These are phyloP conservation scores for Neofusicoccum ribis DNA, from an alignment of 2,329 filamentous ascomycete species.

Conservation along the genomic window DNA sequence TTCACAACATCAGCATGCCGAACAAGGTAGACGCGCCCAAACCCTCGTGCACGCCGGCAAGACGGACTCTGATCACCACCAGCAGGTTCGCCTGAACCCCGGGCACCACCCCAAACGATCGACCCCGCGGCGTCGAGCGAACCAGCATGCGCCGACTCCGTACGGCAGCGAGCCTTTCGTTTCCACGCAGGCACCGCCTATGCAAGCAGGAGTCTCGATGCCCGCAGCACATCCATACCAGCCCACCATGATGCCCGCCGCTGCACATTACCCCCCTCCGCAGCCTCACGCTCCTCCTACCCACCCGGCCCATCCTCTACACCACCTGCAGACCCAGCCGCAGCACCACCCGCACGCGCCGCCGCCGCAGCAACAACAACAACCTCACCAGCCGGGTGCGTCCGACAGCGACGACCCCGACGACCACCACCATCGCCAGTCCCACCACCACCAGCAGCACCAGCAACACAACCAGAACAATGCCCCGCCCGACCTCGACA, in stretches of 20 bases:
- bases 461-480: slow-evolving; percentile 17
- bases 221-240: slow-evolving; percentile 18
- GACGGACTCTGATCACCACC: slow-evolving; percentile 12
- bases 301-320: slow-evolving; percentile 9
- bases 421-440: slow-evolving; percentile 13
- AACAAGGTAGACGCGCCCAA: slow-evolving; percentile 6
- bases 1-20: slow-evolving; percentile 3
- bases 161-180: slow-evolving; percentile 19
- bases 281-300: slow-evolving; percentile 10
- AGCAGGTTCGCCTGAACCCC: slow-evolving; percentile 18
- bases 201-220: slow-evolving; percentile 17
- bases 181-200: slow-evolving; percentile 17
- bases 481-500: slow-evolving; percentile 22
- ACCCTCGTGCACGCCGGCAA: neutral
- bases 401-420: neutral
- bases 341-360: slow-evolving; percentile 9
- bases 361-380: slow-evolving; percentile 4
- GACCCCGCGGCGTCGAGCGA: slow-evolving; percentile 17
- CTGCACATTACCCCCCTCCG: slow-evolving; percentile 10
- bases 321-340: slow-evolving; percentile 11
- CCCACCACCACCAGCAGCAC: neutral
- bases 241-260: slow-evolving; percentile 19
- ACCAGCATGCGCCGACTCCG: slow-evolving; percentile 16
- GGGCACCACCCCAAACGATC: slow-evolving; percentile 17
- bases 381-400: neutral